Conservation (phyloP, 2,329 filamentous ascomycete species). For the Neonectria punicea region DNA sequence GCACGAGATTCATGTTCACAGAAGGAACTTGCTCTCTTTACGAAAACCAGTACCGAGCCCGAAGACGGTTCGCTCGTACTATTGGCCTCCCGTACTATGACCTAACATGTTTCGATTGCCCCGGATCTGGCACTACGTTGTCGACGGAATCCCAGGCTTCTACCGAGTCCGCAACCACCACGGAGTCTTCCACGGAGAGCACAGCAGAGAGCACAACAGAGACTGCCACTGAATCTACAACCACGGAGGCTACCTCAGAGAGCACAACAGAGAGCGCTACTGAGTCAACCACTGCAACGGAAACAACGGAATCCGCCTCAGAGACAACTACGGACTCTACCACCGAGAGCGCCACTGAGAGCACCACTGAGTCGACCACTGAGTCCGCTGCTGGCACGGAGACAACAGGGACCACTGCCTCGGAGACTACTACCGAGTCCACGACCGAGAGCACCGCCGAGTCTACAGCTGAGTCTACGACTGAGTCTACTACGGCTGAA, state of each 20-base stretch:
- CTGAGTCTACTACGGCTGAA: neutral
- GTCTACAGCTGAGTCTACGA: neutral
- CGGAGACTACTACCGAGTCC: neutral
- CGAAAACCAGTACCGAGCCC: too few relatives aligned
- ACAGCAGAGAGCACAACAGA: neutral
- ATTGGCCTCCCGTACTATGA: neutral
- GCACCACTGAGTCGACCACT: neutral
- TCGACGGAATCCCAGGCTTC: neutral
- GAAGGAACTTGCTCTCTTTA: neutral
- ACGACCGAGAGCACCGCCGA: neutral
- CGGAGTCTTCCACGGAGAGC: neutral
- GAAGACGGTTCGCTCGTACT: neutral
- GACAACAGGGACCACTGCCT: neutral
- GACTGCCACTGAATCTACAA: neutral
- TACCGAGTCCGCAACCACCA: neutral
- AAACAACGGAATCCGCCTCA: neutral
- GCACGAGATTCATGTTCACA: neutral
- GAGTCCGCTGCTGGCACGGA: neutral
- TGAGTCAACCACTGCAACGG: neutral
- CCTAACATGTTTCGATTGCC: conserved; percentile 1
- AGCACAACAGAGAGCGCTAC: neutral
- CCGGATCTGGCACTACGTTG: neutral
- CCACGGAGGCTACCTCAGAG: too few relatives aligned
- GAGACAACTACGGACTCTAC: neutral
- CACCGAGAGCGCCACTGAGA: neutral